Evolutionary conservation across 139 green algal species (phyloP), one percentile per base, ranked within the genome.

Genomic region (Chlorella sorokiniana): DNA sequence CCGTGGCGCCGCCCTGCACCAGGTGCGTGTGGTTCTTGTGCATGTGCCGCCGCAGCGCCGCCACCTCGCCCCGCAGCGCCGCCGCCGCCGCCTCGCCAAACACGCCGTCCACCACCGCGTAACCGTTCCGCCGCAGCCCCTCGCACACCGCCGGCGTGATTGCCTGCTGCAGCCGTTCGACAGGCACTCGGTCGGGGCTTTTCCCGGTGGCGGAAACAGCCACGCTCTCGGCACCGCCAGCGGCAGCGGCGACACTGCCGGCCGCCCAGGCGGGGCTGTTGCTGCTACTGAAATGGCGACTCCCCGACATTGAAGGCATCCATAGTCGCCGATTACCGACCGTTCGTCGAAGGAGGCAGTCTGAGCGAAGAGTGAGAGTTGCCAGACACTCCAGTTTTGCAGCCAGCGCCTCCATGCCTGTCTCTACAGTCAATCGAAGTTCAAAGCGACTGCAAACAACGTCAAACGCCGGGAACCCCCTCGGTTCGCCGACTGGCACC

Each of bases 1-100:
- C n/a, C 0, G 85, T 86, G 54, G 59, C 35, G 23, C 81, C 69
- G 16, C n/a, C 48, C 7, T 65, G 35, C 62, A 92, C 87, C 22
- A 95, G 81, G 62, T 95, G 91, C 0, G 92, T 95, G 83, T 69
- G 81, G 86, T 95, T 95, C 16, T 87, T 84, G 75, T 88, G 85
- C 86, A 94, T 91, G 8, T 75, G 72, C 22, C 67, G 22, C 42
- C 81, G 84, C 63, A 93, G 48, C 6, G 38, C 33, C 4, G 75
- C 33, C 5, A 93, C 67, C 75, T 93, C 90, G 0, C 25, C 52
- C 1, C 90, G 73, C 22, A 93, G 78, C 4, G 40, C 54, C 0
- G 44, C 54, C 0, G 78, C 45, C 0, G 76, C 9, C 11, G 61
- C 40, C 0, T n/a, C 27, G 0, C 78, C 76, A 11, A 94, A 88